Percentiles rank a stretch among this genome's conserved stretches.
Evolutionary conservation across 208 protist genomes (phyloP).

Genomic region (Trypanosoma cruzi): DNA sequence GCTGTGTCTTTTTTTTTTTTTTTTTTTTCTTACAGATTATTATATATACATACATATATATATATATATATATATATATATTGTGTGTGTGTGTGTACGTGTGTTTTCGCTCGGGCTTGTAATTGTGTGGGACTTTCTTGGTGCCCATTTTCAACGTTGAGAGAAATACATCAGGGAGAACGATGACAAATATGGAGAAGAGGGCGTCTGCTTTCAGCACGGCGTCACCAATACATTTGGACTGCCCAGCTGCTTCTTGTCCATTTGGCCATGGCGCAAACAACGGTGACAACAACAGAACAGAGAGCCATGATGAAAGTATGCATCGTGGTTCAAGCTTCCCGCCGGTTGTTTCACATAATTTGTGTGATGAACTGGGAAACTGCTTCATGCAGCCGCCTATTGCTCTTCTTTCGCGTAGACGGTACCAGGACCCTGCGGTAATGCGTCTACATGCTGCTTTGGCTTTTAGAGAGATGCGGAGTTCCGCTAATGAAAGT

Average conservation of each 20-base stretch:
- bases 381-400: background rate
- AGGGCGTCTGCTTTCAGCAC: background rate
- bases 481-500: background rate
- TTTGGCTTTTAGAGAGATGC: background rate
- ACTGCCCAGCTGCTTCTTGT: background rate
- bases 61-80: constrained; percentile 15
- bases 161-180: background rate
- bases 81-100: background rate
- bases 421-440: background rate
- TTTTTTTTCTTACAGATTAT: background rate
- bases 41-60: constrained; percentile 11
- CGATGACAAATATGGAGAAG: background rate
- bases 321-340: background rate
- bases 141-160: background rate
- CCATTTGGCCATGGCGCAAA: background rate
- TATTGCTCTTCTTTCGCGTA: constrained; percentile 1
- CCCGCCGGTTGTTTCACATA: background rate
- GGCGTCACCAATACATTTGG: background rate
- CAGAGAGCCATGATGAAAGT: background rate
- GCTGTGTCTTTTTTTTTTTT: background rate
- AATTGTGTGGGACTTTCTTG: background rate
- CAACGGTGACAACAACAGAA: background rate
- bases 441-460: constrained; percentile 10
- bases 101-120: background rate
- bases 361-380: background rate